Base-by-base conservation (phyloP, 257 asterid species). In the Craterostigma plantagineum region DNA sequence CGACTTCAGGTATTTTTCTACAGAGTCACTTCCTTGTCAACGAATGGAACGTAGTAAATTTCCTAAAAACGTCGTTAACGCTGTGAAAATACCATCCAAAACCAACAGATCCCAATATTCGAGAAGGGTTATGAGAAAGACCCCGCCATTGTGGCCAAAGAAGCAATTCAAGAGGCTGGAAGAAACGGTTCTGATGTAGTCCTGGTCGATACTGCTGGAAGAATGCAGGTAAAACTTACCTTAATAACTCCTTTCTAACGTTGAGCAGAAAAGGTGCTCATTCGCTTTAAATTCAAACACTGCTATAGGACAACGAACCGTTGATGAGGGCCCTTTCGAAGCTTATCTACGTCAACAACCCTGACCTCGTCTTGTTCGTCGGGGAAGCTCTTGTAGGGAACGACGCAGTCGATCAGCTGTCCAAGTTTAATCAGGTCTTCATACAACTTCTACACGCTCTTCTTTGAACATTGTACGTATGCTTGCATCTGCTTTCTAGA, bases 161-260 rank as follows among this genome's bases (percentile, higher is more conserved):
- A 87, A 72, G 98, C 98, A 46, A 79, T 87, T 51, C 95, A 79
- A 49, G 93, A 87, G 76, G 98, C 95, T 18, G 37, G 55, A 34
- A 79, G 86, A 47, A 79, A 60, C 72, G 93, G 92, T 47, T 79
- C 95, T 1, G 98, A 87, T 61, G 98, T 87, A 46, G 98, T 87
- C 68, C 76, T 87, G 52, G 95, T 87, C 30, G 98, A 87, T 72
- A 87, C 98, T 33, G 98, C 93, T 56, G 98, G 98, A 53, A 58
- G 98, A 50, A 87, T 87, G 98, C 98, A 85, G 94, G 96, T 85
- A 66, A n/a, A 27, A n/a, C n/a, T n/a, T n/a, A n/a, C n/a, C n/a
- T n/a, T n/a, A n/a, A n/a, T n/a, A n/a, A n/a, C n/a, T n/a, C n/a
- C n/a, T n/a, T n/a, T n/a, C n/a, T n/a, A n/a, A n/a, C n/a, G n/a